These are phyloP conservation scores for Blepharisma stoltei DNA, from an alignment of 73 alveolate genomes.

Conservation along the genomic window DNA sequence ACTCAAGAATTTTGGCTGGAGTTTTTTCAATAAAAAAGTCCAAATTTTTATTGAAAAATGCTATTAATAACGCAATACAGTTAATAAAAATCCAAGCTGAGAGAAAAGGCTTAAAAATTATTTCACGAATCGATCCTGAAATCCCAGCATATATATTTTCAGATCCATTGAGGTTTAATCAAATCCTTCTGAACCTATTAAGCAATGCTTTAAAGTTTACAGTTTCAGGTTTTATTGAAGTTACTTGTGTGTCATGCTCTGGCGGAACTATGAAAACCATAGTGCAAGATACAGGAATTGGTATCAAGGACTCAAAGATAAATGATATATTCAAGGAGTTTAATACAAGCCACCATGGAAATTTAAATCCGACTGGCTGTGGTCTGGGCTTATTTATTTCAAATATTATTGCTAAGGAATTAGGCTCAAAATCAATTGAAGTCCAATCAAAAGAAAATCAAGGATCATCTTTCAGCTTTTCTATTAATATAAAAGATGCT, in stretches of 20 bases:
- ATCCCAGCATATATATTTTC: slow-evolving; percentile 26
- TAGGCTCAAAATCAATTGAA: neutral
- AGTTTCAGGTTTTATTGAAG: slow-evolving; percentile 34
- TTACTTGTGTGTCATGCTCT: neutral
- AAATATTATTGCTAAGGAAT: neutral
- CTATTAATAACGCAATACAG: slow-evolving; percentile 22
- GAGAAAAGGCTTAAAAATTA: slow-evolving; percentile 38
- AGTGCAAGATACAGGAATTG: slow-evolving; percentile 6
- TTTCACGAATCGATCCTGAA: neutral
- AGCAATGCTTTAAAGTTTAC: slow-evolving; percentile 50
- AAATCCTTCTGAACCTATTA: slow-evolving; percentile 42
- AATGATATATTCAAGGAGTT: neutral
- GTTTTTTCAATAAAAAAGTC: slow-evolving; percentile 22
- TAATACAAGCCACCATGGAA: neutral
- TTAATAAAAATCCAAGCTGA: slow-evolving; percentile 34
- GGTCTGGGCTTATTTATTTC: slow-evolving; percentile 11
- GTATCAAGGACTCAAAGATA: neutral
- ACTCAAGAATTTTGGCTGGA: slow-evolving; percentile 34
- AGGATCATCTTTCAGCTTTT: neutral
- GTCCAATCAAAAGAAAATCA: neutral
- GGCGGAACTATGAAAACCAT: neutral
- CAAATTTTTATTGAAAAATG: neutral
- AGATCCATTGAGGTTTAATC: slow-evolving; percentile 38
- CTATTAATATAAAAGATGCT: too few species aligned
- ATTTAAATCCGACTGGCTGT: slow-evolving; percentile 3